Evolutionary conservation across 495 filamentous ascomycete genomes (phyloP), one percentile per base, ranked within the genome.

Genomic region (Diplogelasinospora grovesii): DNA sequence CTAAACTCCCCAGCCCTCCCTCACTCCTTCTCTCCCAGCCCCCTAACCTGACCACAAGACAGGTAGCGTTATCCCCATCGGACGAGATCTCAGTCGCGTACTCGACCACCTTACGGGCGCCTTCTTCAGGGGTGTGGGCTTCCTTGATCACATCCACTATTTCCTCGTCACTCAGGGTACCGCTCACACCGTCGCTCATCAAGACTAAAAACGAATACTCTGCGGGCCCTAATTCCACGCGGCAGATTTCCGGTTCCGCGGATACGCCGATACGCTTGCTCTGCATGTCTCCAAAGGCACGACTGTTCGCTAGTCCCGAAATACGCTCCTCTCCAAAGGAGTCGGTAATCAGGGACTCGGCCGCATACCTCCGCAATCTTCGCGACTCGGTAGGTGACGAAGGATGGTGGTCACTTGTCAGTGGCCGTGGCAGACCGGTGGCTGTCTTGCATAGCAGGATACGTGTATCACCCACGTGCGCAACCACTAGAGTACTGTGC

Each of bases 301-400:
- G 85, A 7, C 85, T 90, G 64, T 98, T 98, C 51, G 92, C 92
- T 1, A 98, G 77, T 0, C 90, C 89, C 37, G 79, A 79, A 66
- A 98, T 88, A 45, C 92, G 87, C 59, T 97, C 93, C 61, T 98
- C 93, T 52, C 92, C 92, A 54, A 97, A 97, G 11, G 86, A 92
- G 58, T 98, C 92, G 0, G 90, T 94, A 16, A 93, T 79, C 49
- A 98, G 89, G 1, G 82, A 85, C 26, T 52, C 56, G 40, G 62
- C 86, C n/a, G n/a, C n/a, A 53, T 85, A 96, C 36, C 89, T 83
- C 4, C 89, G 81, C 22, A 98, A 74, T 16, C 92, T 78, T 36
- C 75, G 79, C 9, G 83, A 79, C 65, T 98, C 92, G 38, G 77
- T 65, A 0, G 93, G 90, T 1, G 81, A 75, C n/a, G 80, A 85